Percentiles rank a stretch among this genome's conserved stretches.
These are phyloP conservation scores for Eimeria maxima DNA, from an alignment of 169 alveolate species.

Conservation along the genomic window DNA sequence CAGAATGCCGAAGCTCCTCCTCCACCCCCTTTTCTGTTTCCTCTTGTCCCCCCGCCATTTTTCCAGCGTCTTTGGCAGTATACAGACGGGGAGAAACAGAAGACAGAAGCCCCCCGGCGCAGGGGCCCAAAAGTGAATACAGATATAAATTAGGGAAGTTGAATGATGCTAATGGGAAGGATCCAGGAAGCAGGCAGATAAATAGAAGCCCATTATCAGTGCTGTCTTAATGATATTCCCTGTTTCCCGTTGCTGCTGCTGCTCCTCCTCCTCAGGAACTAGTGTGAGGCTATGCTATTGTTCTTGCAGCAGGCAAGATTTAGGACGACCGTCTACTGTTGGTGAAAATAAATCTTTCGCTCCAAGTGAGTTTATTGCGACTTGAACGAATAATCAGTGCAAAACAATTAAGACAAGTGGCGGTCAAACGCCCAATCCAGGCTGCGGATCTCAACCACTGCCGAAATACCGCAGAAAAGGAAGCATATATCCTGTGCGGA, in stretches of 20 bases:
- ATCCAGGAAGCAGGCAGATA: not conserved
- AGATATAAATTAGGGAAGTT: not conserved
- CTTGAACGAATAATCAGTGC: not conserved
- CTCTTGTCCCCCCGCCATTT: not conserved
- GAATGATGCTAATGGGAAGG: not conserved
- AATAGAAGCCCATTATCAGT: not conserved
- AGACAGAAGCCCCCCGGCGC: too few relatives aligned
- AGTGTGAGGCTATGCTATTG: not conserved
- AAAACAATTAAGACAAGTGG: not conserved
- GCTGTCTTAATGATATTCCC: not conserved
- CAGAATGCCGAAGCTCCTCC: not conserved
- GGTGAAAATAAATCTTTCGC: not conserved
- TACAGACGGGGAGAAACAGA: not conserved
- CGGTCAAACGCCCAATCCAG: not conserved
- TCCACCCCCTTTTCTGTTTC: not conserved
- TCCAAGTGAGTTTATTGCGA: not conserved
- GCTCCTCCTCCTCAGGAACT: not conserved
- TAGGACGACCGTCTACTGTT: not conserved
- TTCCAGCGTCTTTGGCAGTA: not conserved
- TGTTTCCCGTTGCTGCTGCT: constrained; percentile 10
- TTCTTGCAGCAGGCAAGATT: not conserved
- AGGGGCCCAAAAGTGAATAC: not conserved
- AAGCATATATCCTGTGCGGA: not conserved
- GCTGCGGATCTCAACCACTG: not conserved
- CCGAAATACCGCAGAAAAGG: not conserved